Evolutionary conservation across 768 basidiomycete genomes (phyloP).

Genomic region (Suillus fuscotomentosus): DNA sequence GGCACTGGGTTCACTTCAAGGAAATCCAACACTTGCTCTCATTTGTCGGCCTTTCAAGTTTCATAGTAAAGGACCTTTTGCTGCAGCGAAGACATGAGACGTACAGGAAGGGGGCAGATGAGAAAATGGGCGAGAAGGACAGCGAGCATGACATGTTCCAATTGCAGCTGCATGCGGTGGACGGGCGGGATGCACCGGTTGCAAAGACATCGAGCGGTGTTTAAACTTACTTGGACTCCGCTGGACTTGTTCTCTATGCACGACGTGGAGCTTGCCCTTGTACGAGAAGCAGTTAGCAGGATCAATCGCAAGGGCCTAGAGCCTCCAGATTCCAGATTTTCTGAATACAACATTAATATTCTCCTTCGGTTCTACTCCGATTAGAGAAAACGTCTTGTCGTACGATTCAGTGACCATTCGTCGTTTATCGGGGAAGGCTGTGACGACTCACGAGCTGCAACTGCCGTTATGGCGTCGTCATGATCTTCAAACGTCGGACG

Average conservation of each 20-base stretch:
- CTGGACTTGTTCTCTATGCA: constrained; percentile 37
- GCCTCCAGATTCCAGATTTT: not conserved
- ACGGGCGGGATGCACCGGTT: too few species aligned
- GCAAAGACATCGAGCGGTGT: too few species aligned
- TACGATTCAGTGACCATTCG: not conserved
- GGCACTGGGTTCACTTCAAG: too few species aligned
- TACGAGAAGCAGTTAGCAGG: constrained; percentile 29
- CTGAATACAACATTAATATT: not conserved
- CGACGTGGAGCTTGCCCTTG: constrained; percentile 34
- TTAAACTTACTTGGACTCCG: too few species aligned
- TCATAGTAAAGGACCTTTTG: too few species aligned
- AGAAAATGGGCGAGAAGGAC: too few species aligned
- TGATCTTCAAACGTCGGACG: not conserved
- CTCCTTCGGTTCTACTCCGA: not conserved
- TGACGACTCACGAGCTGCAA: not conserved
- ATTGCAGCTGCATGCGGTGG: too few species aligned
- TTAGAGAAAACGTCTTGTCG: not conserved
- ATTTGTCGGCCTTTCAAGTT: too few species aligned
- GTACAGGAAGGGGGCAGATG: too few species aligned
- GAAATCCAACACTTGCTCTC: too few species aligned
- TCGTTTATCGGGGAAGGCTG: not conserved
- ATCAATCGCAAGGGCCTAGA: constrained; percentile 30
- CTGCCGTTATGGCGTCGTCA: not conserved
- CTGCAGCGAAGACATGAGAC: too few species aligned
- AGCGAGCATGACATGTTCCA: too few species aligned